These are phyloP conservation scores for Rhizophlyctis rosea DNA, from an alignment of 192 early-diverging fungal species.

Conservation along the genomic window DNA sequence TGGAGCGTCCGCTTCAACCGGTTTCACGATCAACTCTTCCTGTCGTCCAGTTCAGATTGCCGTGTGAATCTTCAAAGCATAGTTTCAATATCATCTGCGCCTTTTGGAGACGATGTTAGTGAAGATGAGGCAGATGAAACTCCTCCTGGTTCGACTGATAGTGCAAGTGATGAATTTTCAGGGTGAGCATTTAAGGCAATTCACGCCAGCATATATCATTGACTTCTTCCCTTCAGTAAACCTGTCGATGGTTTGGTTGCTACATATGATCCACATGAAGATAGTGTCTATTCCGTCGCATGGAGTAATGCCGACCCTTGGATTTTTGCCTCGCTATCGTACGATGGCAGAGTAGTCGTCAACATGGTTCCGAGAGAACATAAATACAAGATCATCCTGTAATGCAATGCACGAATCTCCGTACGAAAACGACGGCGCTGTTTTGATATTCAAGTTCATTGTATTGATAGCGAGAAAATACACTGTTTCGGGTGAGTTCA, in stretches of 20 bases:
- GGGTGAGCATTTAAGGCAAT: conserved; percentile 19
- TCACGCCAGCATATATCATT: neutral
- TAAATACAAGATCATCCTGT: conserved; percentile 80
- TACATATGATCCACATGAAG: conserved; percentile 92
- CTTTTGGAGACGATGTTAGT: conserved; percentile 31
- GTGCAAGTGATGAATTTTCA: conserved; percentile 11
- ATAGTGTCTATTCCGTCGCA: conserved; percentile 83
- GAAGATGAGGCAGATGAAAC: conserved; percentile 38
- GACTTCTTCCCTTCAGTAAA: conserved; percentile 25
- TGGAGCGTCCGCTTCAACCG: conserved; percentile 82
- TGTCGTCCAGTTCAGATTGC: conserved; percentile 82
- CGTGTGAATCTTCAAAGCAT: conserved; percentile 83
- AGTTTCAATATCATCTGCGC: conserved; percentile 81
- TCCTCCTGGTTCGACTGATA: neutral
- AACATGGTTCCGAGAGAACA: conserved; percentile 83
- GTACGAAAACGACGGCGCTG: too few species aligned
- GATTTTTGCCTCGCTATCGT: conserved; percentile 91
- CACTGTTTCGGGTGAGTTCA: too few species aligned
- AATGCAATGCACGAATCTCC: too few species aligned
- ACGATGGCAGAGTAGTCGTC: conserved; percentile 90
- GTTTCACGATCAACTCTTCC: conserved; percentile 88
- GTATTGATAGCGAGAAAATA: too few species aligned
- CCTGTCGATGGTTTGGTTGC: conserved; percentile 75
- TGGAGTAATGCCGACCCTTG: conserved; percentile 92
- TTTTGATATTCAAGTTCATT: too few species aligned